These are phyloP conservation scores for Nakaseomyces kungkrabaensis DNA, from an alignment of 1,139 yeast species.

Conservation along the genomic window DNA sequence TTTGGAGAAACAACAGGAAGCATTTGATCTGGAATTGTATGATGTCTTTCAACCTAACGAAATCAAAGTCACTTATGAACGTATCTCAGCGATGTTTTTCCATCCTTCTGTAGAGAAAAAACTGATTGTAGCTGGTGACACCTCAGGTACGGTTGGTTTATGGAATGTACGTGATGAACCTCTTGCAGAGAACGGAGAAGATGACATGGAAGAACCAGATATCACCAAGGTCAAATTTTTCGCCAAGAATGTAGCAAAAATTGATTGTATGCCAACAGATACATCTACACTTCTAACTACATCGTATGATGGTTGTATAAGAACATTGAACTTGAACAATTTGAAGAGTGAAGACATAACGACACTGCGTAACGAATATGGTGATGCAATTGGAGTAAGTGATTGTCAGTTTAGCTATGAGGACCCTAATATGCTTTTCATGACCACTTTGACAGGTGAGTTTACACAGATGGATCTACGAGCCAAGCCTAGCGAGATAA, in stretches of 20 bases:
- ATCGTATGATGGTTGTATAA: slow-evolving; percentile 80
- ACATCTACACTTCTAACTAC: slow-evolving; percentile 53
- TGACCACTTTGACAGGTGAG: slow-evolving; percentile 72
- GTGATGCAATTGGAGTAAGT: slow-evolving; percentile 42
- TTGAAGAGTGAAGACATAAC: slow-evolving; percentile 50
- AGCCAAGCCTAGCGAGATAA: slow-evolving; percentile 29
- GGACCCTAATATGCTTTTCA: slow-evolving; percentile 48
- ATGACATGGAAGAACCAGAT: slow-evolving; percentile 40
- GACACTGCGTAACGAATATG: slow-evolving; percentile 43
- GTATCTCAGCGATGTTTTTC: slow-evolving; percentile 64
- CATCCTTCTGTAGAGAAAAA: slow-evolving; percentile 63
- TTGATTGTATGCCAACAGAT: slow-evolving; percentile 42
- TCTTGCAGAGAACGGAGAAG: slow-evolving; percentile 30
- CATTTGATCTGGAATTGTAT: slow-evolving; percentile 42
- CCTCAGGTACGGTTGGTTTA: slow-evolving; percentile 73
- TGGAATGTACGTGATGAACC: slow-evolving; percentile 58
- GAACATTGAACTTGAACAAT: slow-evolving; percentile 58
- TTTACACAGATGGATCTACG: slow-evolving; percentile 65
- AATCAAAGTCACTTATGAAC: slow-evolving; percentile 57
- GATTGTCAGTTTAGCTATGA: slow-evolving; percentile 49
- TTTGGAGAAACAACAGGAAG: slow-evolving; percentile 39
- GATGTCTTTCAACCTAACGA: slow-evolving; percentile 58
- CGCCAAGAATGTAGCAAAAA: slow-evolving; percentile 59
- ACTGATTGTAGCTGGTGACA: slow-evolving; percentile 77
- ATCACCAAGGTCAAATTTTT: slow-evolving; percentile 64